Evolutionary conservation across 129 eudicot species (phyloP), one percentile per base, ranked within the genome.

Genomic region (Chrysanthemum makinoi): DNA sequence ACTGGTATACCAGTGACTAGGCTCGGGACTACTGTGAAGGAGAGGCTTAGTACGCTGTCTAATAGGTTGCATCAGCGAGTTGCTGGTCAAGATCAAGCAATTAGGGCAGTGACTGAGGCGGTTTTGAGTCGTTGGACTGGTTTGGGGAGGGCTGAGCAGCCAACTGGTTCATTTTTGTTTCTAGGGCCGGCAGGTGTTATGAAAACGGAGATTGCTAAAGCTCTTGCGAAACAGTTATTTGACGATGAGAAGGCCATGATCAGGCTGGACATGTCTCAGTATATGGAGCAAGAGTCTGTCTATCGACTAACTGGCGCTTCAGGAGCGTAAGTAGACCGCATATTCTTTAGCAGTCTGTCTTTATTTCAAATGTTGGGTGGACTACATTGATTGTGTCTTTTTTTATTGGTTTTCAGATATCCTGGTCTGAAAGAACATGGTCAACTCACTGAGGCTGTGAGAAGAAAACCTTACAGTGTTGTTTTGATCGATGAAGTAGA

Each of bases 121-220:
- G 97, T 94, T 24, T 66, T 87, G 78, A 86, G 99, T 71, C 84
- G 96, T 0, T 77, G 97, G 49, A 96, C 99, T n/a, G 97, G 99
- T 10, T 74, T 93, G 20, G 98, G 95, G n/a, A 78, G 96, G 79
- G 88, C 96, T 6, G 96, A 87, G 8, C 97, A 94, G 69, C 99
- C 99, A 6, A 94, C 97, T 8, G 96, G 99, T 57, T 94, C 99
- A 26, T 94, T 94, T 84, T 84, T 94, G 24, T 94, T 94, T 75
- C 62, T 94, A 83, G 99, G 99, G 50, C 99, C 99, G 8, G 89
- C 98, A 0, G 97, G 98, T 69, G 98, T 94, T 24, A 96, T 96
- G 11, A 94, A 94, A 77, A 94, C 97, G 0, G 99, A 94, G 81
- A 90, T 94, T 39, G 99, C 99, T 1, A 94, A 94, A 76, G 99